Conservation (phyloP, 2,329 filamentous ascomycete genomes). For the Cercospora sp. region DNA sequence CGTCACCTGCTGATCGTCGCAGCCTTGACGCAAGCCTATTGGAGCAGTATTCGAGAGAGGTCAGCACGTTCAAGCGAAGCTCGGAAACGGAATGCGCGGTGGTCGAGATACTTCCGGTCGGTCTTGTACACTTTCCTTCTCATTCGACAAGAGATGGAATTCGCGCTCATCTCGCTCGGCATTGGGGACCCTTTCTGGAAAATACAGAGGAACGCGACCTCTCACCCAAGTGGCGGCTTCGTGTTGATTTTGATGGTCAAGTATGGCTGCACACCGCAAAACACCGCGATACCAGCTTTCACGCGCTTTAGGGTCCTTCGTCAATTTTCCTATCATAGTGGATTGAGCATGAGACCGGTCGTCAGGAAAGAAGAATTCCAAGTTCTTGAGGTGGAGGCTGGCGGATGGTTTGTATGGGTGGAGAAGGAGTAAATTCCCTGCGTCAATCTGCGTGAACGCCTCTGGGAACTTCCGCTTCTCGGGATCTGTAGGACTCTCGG, state of each 20-base stretch:
- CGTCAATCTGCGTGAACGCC: background rate
- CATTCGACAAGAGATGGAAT: background rate
- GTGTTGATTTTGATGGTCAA: background rate
- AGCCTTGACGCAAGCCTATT: background rate
- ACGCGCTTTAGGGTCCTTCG: background rate
- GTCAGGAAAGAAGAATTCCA: slow-evolving; percentile 1
- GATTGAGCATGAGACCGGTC: background rate
- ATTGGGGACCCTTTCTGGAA: background rate
- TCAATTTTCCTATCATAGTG: background rate
- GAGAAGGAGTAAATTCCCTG: background rate
- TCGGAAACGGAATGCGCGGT: background rate
- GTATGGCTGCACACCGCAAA: background rate
- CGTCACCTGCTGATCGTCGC: background rate
- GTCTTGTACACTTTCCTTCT: background rate
- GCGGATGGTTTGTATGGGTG: slow-evolving; percentile 9
- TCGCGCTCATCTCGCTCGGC: background rate
- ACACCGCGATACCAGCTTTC: background rate
- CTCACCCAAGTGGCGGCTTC: slow-evolving; percentile 11
- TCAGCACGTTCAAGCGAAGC: background rate
- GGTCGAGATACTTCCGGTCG: background rate
- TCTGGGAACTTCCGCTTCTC: too few relatives aligned
- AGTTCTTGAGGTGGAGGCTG: background rate
- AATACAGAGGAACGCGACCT: background rate
- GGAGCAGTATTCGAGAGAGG: background rate
- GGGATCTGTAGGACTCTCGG: background rate